Conservation (phyloP, 2,329 filamentous ascomycete species). For the Sarocladiaceae sp. region DNA sequence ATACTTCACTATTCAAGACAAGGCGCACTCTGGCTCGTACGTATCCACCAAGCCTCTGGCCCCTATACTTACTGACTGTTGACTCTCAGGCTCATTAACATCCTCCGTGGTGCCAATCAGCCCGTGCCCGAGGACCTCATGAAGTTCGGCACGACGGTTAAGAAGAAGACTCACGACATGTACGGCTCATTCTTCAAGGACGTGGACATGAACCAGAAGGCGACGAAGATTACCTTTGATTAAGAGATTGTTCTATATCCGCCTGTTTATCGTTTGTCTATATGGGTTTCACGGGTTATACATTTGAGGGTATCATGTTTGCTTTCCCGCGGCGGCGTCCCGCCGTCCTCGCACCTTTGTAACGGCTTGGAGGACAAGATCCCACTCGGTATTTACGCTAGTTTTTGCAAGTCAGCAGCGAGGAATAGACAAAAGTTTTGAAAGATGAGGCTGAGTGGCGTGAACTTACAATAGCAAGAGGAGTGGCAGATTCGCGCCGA, state of each 20-base stretch:
- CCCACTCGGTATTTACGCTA: conserved; percentile 49
- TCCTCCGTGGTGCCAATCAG: conserved; percentile 89
- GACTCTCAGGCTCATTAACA: conserved; percentile 70
- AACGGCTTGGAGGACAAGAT: conserved; percentile 32
- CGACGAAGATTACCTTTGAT: conserved; percentile 91
- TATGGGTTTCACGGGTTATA: neutral
- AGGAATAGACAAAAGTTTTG: neutral
- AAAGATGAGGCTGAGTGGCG: conserved; percentile 7
- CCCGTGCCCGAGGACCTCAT: conserved; percentile 82
- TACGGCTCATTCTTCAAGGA: conserved; percentile 97
- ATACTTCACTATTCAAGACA: conserved; percentile 92
- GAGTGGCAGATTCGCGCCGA: conserved; percentile 31
- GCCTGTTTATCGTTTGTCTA: conserved; percentile 9
- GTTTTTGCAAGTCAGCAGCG: conserved; percentile 11
- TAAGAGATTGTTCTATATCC: conserved; percentile 26
- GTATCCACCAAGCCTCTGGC: conserved; percentile 35
- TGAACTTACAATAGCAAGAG: conserved; percentile 58
- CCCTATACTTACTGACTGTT: conserved; percentile 7
- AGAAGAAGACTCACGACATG: conserved; percentile 95
- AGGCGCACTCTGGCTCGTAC: conserved; percentile 81
- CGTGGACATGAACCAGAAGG: conserved; percentile 72
- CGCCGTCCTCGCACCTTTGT: conserved; percentile 3
- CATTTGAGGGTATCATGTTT: conserved; percentile 8
- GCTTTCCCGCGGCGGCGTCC: conserved; percentile 5
- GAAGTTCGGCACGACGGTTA: conserved; percentile 96